These are phyloP conservation scores for Rhodotorula glutinis DNA, from an alignment of 1,284 basidiomycete species.

Conservation along the genomic window DNA sequence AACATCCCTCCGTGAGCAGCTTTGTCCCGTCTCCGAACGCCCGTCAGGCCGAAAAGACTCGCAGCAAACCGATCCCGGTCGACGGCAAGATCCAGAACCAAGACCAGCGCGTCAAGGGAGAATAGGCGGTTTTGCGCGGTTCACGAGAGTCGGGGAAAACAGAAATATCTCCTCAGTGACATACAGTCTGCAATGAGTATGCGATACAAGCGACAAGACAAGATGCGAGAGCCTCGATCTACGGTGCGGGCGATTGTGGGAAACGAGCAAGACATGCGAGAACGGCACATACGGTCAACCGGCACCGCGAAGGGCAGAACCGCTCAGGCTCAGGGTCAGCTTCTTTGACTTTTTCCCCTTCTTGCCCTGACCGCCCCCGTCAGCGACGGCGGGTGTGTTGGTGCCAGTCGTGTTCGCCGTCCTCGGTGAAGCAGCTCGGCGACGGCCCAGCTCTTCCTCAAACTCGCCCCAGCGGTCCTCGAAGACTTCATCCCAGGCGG, in stretches of 20 bases:
- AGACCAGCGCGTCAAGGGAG: not conserved
- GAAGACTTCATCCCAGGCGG: conserved; percentile 23
- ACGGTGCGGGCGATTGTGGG: not conserved
- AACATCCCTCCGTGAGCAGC: not conserved
- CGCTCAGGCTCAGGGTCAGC: conserved; percentile 8
- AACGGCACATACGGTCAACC: not conserved
- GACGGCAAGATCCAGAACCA: not conserved
- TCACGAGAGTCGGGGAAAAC: no score
- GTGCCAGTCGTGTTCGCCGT: not conserved
- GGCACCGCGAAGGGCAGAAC: not conserved
- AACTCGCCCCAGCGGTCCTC: conserved; percentile 35
- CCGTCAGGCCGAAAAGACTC: not conserved
- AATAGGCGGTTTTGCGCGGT: not conserved
- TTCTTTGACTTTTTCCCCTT: conserved; percentile 9
- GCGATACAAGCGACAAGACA: not conserved
- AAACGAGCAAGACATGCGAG: no score
- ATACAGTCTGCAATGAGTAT: not conserved
- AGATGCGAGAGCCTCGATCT: not conserved
- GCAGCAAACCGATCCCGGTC: not conserved
- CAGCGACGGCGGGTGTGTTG: not conserved
- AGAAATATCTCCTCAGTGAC: no score
- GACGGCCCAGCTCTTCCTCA: conserved; percentile 31
- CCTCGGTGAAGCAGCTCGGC: not conserved
- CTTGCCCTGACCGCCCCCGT: conserved; percentile 9
- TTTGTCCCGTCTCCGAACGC: not conserved